Base-by-base conservation (phyloP, 441 rosid species). In the Corymbia calophylla region DNA sequence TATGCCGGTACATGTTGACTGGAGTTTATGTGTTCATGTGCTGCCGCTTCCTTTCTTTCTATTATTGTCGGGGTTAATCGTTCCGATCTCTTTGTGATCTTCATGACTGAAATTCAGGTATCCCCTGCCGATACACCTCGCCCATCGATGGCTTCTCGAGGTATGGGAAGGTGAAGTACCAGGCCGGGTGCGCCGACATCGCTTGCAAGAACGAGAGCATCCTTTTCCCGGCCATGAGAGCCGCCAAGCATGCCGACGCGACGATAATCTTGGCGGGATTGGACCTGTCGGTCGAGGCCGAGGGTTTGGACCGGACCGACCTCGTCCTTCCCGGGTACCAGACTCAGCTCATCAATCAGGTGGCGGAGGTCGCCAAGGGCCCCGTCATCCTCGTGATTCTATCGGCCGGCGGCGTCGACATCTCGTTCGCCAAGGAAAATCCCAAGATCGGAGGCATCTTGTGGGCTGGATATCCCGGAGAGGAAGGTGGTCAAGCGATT, bases 391-490 rank as follows among this genome's bases (percentile, higher is more conserved):
- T 95, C 80, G 95, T 95, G 27, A 89, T 95, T 77, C 89, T 93
- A 94, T 89, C 95, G 1, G 96, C 93, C 0, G 95, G 95, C n/a
- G 93, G 94, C 7, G 89, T 94, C 9, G 96, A 95, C 60, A 90
- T 95, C 58, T 88, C 93, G 3, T 93, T 94, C 11, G 91, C 91
- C 47, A 89, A 90, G 89, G 88, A 87, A 4, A 89, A 92, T 53
- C 32, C 62, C 5, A 91, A 92, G 31, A 91, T 94, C 82, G 31
- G 66, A 4, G 91, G 92, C 25, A 92, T 93, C 32, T 82, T 94
- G 53, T 95, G 96, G 96, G 95, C 91, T 5, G 95, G 96, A 31
- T 94, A 91, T 81, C 96, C 96, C 16, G 96, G 96, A 60, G 91
- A 94, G 89, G 93, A 93, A 56, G 96, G 96, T 19, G 96, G 95